Evolutionary conservation across 1,284 basidiomycete species (phyloP), one percentile per base, ranked within the genome.

Genomic region (Limonomyces culmigenus): DNA sequence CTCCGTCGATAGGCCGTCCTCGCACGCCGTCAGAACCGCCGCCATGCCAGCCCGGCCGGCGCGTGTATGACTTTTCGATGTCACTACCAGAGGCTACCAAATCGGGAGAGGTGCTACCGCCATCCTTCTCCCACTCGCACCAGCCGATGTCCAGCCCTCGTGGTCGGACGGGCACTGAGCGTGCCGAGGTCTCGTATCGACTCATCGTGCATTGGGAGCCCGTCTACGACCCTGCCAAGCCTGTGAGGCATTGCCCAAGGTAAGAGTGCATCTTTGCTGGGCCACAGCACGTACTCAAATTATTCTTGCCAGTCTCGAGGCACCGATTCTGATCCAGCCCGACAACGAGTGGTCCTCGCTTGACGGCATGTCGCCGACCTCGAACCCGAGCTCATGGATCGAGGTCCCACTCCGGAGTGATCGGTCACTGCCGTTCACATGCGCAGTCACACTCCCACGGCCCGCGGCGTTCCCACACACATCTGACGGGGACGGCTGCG

Each of bases 361-460:
- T 19, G 72, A 75, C 48, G 63, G 63, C 29, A 49, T 57, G 3
- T 42, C 51, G n/a, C n/a, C n/a, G n/a, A n/a, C 8, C 47, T 56
- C 32, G 55, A 60, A 38, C 55, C 60, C 4, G 59, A 63, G 30
- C n/a, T 64, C 65, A 1, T 80, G 76, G 76, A 44, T 78, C 15
- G 76, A 79, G 50, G 68, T 75, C 50, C 70, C 74, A 25, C 51
- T 80, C 21, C 64, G 62, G 40, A 58, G 68, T 3, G 73, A 78
- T 44, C 63, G 75, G 25, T 60, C 63, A 0, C 60, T 77, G 32
- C 68, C 74, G 2, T 70, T 75, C 47, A 65, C 61, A 30, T 75
- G 73, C 51, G 74, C 70, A 19, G 76, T 77, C n/a, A n/a, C n/a
- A n/a, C n/a, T n/a, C n/a, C 43, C 47, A 64, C 50, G 33, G 38